A percentile compares a stretch with the other conserved stretches of the same genome.
These are phyloP conservation scores for Colletotrichum siamense DNA, from an alignment of 2,329 filamentous ascomycete species.

Conservation along the genomic window DNA sequence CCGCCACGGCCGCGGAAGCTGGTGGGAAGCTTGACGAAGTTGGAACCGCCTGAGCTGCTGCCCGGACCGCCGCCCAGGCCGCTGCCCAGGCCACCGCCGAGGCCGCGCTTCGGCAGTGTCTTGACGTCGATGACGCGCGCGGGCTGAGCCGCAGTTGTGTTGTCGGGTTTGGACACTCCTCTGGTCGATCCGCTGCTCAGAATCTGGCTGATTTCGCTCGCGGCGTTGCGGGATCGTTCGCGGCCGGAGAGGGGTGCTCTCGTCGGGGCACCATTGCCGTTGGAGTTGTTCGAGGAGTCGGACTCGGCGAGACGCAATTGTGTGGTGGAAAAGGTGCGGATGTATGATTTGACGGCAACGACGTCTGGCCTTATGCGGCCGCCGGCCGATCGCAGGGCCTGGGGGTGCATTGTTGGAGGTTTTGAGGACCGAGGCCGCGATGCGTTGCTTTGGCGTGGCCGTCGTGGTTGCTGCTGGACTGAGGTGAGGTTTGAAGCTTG, in stretches of 20 bases:
- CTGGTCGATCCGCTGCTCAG: slow-evolving; percentile 21
- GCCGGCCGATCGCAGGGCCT: slow-evolving; percentile 42
- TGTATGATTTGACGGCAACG: slow-evolving; percentile 35
- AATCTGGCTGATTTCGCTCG: slow-evolving; percentile 37
- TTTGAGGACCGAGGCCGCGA: not conserved
- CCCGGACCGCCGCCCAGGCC: not conserved
- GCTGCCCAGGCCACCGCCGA: not conserved
- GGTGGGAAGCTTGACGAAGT: slow-evolving; percentile 12
- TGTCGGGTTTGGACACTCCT: not conserved
- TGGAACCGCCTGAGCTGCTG: not conserved
- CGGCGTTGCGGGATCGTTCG: slow-evolving; percentile 37
- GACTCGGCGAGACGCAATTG: slow-evolving; percentile 36
- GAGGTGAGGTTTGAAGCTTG: not conserved
- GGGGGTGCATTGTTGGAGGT: slow-evolving; percentile 38
- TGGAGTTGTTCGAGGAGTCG: slow-evolving; percentile 11
- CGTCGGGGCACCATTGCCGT: slow-evolving; percentile 7
- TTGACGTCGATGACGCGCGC: slow-evolving; percentile 41
- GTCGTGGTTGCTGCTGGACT: not conserved
- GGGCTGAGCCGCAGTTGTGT: not conserved
- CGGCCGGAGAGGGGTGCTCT: slow-evolving; percentile 26
- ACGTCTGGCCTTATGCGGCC: slow-evolving; percentile 37
- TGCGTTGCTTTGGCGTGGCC: not conserved
- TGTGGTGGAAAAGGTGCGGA: slow-evolving; percentile 44
- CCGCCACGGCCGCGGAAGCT: slow-evolving; percentile 5
- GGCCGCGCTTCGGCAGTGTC: slow-evolving; percentile 35